Percentiles rank a stretch among this genome's conserved stretches.
Evolutionary conservation across 139 green algal genomes (phyloP).

Genomic region (Yamagishiella unicocca): DNA sequence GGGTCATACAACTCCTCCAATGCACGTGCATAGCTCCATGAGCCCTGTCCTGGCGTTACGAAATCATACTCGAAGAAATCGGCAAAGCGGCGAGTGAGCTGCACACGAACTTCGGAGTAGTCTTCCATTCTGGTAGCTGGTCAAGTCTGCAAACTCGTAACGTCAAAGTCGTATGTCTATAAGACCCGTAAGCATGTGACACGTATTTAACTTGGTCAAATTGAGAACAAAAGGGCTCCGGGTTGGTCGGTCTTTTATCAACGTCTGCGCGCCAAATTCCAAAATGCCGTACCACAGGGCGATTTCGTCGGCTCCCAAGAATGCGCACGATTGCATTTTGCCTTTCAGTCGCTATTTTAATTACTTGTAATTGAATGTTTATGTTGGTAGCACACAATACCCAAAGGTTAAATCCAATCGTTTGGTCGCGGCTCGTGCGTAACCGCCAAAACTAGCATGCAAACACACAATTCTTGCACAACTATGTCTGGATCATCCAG

Average conservation of each 20-base stretch:
- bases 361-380: too few species aligned
- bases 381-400: too few species aligned
- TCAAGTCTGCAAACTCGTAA: neutral
- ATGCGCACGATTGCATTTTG: too few species aligned
- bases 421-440: too few species aligned
- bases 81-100: constrained; percentile 82
- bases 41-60: constrained; percentile 54
- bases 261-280: neutral
- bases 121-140: constrained; percentile 29
- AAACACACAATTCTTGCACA: too few species aligned
- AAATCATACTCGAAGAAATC: constrained; percentile 87
- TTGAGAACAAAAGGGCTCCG: neutral
- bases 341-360: too few species aligned
- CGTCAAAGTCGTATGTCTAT: neutral
- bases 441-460: too few species aligned
- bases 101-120: constrained; percentile 65
- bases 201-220: neutral
- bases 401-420: too few species aligned
- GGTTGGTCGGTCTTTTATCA: neutral
- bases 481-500: too few species aligned
- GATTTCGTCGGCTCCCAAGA: too few species aligned
- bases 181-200: neutral
- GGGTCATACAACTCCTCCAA: constrained; percentile 70
- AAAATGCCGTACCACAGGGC: neutral
- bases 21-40: constrained; percentile 69